phyloP scores from a whole-genome alignment of 768 basidiomycete species.

The Collybiopsis luxurians region DNA sequence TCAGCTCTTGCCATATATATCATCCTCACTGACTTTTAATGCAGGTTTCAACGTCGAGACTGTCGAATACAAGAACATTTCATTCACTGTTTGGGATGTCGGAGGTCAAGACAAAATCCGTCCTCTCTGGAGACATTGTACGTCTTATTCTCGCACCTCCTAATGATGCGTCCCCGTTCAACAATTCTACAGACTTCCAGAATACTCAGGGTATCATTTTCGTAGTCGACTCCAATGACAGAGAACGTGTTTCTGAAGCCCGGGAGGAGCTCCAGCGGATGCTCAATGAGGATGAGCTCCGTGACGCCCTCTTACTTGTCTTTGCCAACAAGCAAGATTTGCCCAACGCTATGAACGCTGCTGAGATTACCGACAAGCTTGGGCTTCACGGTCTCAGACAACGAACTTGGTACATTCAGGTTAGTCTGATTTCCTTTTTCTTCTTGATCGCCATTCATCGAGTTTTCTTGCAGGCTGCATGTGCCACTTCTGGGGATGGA shows the following conservation, averaged over 20 bases:
- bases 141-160: constrained; percentile 32
- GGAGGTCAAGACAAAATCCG: constrained; percentile 99
- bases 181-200: constrained; percentile 83
- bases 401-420: constrained; percentile 98
- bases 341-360: constrained; percentile 99
- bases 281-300: constrained; percentile 99
- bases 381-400: constrained; percentile 96
- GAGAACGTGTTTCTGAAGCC: constrained; percentile 98
- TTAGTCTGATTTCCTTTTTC: constrained; percentile 30
- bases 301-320: constrained; percentile 96
- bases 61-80: constrained; percentile 99
- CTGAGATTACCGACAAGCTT: constrained; percentile 99
- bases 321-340: constrained; percentile 99
- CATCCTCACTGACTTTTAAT: constrained; percentile 17
- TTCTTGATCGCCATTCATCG: not conserved
- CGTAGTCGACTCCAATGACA: constrained; percentile 98
- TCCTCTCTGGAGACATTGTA: constrained; percentile 99
- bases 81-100: constrained; percentile 99
- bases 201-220: constrained; percentile 99
- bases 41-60: constrained; percentile 99
- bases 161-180: constrained; percentile 14
- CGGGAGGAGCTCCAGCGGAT: constrained; percentile 99
- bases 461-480: constrained; percentile 68
- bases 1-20: constrained; percentile 10
- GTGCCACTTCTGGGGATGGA: constrained; percentile 98